Conservation (phyloP, 306 rosid species). For the Rubus parviflorus region DNA sequence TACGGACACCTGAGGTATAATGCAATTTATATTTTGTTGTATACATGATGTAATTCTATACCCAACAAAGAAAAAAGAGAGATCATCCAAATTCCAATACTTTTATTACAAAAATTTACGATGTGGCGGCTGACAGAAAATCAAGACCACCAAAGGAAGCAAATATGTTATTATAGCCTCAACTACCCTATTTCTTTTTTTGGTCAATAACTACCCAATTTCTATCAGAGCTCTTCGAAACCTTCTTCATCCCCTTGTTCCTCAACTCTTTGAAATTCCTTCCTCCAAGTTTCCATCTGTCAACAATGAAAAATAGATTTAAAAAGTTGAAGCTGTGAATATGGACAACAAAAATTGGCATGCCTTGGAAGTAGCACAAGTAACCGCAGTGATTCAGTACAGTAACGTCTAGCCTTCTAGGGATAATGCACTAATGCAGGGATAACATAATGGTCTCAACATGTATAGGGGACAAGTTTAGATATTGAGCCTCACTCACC, state of each 20-base stretch:
- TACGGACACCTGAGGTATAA: neutral
- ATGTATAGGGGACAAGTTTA: neutral
- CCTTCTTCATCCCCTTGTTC: constrained; percentile 74
- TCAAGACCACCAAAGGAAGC: neutral
- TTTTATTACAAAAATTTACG: constrained; percentile 7
- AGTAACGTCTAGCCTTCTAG: neutral
- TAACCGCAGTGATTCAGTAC: neutral
- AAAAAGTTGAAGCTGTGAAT: neutral
- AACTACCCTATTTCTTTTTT: neutral
- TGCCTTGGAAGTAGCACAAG: neutral
- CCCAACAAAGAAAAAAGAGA: neutral
- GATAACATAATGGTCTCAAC: neutral
- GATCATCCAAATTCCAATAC: neutral
- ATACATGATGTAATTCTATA: neutral
- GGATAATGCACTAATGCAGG: neutral
- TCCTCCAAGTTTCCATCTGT: constrained; percentile 65
- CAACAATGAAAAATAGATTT: constrained; percentile 16
- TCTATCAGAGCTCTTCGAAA: constrained; percentile 57
- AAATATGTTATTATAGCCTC: neutral
- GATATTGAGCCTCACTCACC: neutral
- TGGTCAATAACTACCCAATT: neutral
- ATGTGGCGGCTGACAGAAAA: neutral
- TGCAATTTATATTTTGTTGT: neutral
- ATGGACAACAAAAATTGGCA: neutral
- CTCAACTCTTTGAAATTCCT: constrained; percentile 55